phyloP scores from a whole-genome alignment of 495 filamentous ascomycete species.

The Cladorrhinum samala region DNA sequence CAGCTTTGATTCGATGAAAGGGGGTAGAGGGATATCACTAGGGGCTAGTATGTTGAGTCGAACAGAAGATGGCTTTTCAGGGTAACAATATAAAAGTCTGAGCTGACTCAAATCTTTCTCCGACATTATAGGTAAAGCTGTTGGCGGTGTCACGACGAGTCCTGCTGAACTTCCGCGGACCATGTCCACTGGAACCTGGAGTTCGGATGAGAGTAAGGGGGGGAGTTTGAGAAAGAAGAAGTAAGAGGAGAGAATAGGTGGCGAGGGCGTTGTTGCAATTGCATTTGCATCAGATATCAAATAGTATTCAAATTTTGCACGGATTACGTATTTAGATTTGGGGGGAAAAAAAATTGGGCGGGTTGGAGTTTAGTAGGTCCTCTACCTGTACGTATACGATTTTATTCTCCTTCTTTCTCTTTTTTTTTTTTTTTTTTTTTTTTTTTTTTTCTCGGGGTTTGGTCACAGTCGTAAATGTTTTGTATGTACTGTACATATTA shows the following conservation, averaged over 20 bases:
- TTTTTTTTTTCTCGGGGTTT: too few species aligned
- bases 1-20: slow-evolving; percentile 23
- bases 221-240: too few species aligned
- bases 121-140: slow-evolving; percentile 10
- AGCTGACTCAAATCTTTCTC: not conserved
- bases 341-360: too few species aligned
- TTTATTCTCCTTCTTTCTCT: too few species aligned
- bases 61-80: not conserved
- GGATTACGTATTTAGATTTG: too few species aligned
- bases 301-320: too few species aligned
- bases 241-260: not conserved
- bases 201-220: slow-evolving; percentile 8
- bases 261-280: not conserved
- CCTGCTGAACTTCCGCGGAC: slow-evolving; percentile 1
- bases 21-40: slow-evolving; percentile 30
- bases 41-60: slow-evolving; percentile 21
- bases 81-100: not conserved
- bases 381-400: too few species aligned
- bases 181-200: slow-evolving; percentile 1
- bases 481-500: too few species aligned
- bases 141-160: slow-evolving; percentile 18
- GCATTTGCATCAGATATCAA: too few species aligned
- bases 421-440: too few species aligned
- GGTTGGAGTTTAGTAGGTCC: too few species aligned
- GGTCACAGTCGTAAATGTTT: too few species aligned